Conservation (phyloP, 129 eudicot genomes). For the Flaveria linearis region DNA sequence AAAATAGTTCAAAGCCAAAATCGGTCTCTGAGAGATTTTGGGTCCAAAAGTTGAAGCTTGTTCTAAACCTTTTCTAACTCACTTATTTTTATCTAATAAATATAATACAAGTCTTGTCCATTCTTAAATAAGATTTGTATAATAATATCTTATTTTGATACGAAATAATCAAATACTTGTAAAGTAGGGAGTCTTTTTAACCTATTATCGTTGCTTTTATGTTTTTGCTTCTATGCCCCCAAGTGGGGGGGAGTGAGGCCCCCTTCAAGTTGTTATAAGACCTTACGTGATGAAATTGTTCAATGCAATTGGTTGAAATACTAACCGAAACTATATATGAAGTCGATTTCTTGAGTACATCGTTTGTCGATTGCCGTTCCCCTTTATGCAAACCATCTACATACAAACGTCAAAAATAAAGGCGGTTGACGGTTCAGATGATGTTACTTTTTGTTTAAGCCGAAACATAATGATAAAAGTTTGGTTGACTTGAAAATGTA, state of each 20-base stretch:
- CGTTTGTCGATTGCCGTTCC: conserved; percentile 10
- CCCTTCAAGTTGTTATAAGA: conserved; percentile 7
- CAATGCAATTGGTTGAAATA: conserved; percentile 7
- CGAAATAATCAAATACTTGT: conserved; percentile 12
- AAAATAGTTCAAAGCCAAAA: too few species aligned
- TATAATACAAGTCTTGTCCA: background rate
- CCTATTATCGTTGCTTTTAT: background rate
- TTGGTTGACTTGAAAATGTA: background rate
- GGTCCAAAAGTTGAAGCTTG: too few species aligned
- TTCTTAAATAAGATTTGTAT: background rate
- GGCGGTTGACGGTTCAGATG: background rate
- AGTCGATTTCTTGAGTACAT: conserved; percentile 14
- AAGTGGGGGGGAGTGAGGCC: conserved; percentile 32
- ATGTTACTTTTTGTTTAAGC: background rate
- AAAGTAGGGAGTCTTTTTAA: conserved; percentile 22
- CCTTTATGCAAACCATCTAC: background rate
- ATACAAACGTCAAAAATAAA: background rate
- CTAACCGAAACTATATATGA: background rate
- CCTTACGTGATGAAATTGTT: conserved; percentile 31
- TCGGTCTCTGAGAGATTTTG: too few species aligned
- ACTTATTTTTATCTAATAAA: too few species aligned
- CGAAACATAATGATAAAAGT: background rate
- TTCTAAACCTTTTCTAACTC: too few species aligned
- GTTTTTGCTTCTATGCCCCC: conserved; percentile 23
- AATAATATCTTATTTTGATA: background rate